phyloP scores from a whole-genome alignment of 139 green algal genomes.

The Chlamydomonas sp. region DNA sequence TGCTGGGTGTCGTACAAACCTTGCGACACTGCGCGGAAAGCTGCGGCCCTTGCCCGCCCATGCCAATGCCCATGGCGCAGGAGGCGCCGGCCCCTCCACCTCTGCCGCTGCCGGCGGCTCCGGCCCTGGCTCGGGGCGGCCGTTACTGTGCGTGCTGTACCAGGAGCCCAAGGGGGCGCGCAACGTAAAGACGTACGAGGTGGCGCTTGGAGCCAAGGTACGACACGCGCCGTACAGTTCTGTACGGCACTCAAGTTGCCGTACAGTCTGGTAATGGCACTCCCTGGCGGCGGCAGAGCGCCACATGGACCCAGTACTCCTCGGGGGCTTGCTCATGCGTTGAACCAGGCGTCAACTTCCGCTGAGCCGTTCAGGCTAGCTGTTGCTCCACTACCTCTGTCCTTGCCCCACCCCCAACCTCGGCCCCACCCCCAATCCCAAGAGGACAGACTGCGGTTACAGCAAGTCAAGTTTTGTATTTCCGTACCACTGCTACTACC shows the following conservation, averaged over 20 bases:
- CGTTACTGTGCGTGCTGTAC: conserved; percentile 92
- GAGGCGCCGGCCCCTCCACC: neutral
- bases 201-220: conserved; percentile 28
- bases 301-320: too few relatives aligned
- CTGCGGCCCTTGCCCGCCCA: too few relatives aligned
- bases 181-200: conserved; percentile 82
- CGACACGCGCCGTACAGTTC: too few relatives aligned
- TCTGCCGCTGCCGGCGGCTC: neutral
- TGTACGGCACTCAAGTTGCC: neutral
- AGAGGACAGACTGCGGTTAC: too few relatives aligned
- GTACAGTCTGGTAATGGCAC: neutral
- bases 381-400: neutral
- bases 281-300: too few relatives aligned
- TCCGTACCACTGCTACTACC: neutral
- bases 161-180: conserved; percentile 90
- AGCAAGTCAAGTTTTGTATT: too few relatives aligned
- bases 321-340: too few relatives aligned
- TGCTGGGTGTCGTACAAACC: too few relatives aligned
- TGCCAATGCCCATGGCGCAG: neutral
- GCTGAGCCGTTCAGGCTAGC: too few relatives aligned
- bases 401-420: neutral
- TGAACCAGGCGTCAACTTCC: too few relatives aligned
- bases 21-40: too few relatives aligned
- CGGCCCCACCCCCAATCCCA: too few relatives aligned
- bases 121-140: neutral